Evolutionary conservation across 208 protist genomes (phyloP), one percentile per base, ranked within the genome.

Genomic region (Crithidia acanthocephali): DNA sequence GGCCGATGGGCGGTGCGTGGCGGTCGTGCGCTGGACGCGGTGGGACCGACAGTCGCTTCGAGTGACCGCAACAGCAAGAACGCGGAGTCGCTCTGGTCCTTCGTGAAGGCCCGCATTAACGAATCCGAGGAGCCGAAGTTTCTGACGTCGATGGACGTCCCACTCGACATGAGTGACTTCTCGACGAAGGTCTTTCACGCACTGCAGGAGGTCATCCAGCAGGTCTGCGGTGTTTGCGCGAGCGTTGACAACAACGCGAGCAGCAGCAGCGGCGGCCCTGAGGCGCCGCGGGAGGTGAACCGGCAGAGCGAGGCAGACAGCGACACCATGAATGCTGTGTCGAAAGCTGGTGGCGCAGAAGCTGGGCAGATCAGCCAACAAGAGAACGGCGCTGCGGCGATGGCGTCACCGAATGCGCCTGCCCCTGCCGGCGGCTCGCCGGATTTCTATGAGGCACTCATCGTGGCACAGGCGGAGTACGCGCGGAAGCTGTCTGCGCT

Each of bases 111-210:
- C 33, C 57, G 67, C 50, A 68, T 74, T 35, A 60, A 53, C 27
- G 35, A 52, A 2, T 50, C 40, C n/a, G 70, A 75, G 22, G 62
- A 74, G 42, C 63, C 63, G n/a, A 53, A 64, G 45, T 22, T 57
- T 13, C 65, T 86, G 23, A 89, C 86, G 20, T 89, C 84, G 44
- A 74, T 76, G 62, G 64, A 88, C 32, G 81, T 91, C 20, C 74
- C 74, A 20, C 72, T 95, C 0, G 84, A 95, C 65, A 90, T 93
- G 84, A 76, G 63, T 9, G 87, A 95, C 61, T 95, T 95, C 51
- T 75, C 82, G 0, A 40, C 25, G 11, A 93, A 92, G 60, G 83
- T 87, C 9, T 88, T 89, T 60, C 15, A 33, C 9, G 84, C 79
- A 11, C 62, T 95, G 23, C 80, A 84, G 35, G 55, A 71, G 11